Evolutionary conservation across 1,139 yeast species (phyloP), one percentile per base, ranked within the genome.

Genomic region (Blastobotrys buckinghamii): DNA sequence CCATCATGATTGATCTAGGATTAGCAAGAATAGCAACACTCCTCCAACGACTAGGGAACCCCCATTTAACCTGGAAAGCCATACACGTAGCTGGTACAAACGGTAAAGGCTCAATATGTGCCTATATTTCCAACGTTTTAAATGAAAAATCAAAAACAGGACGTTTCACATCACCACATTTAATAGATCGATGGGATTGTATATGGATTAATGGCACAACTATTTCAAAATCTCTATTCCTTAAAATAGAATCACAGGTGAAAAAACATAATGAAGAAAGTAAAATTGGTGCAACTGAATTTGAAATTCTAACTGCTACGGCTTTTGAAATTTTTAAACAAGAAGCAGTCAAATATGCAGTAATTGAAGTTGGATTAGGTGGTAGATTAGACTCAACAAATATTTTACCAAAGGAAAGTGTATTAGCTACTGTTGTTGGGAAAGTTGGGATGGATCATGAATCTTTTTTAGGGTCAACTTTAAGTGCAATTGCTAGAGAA

Each of bases 11-110:
- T 35, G 79, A 77, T 50, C 65, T 90, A 27, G 95, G 95, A 0
- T 73, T 90, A n/a, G 58, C 76, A 1, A 69, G 96, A 48, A 75
- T 87, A 0, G 46, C 72, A 0, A 65, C 65, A 45, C 75, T 88
- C n/a, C 73, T 87, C n/a, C 57, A 64, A 4, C 68, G 71, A 44
- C 66, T 88, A 32, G 88, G 88, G 0, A 76, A 79, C 58, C 96
- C 96, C 0, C 95, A 87, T 42, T 61, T 64, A 16, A 35, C 62
- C 8, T 79, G 79, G 63, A 77, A 78, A 54, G 79, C 89, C 1
- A 69, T 90, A 6, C 97, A 90, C 62, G 75, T 90, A 10, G 96
- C 96, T 0, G 97, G 97, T 0, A 90, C 97, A 5, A 90, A 90
- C 62, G 97, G 97, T 0, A 90, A 90, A 61, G 97, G 97, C 0